A percentile compares a stretch with the other conserved stretches of the same genome.
phyloP scores from a whole-genome alignment of 129 eudicot genomes.

The Rutidosis leptorrhynchoides region DNA sequence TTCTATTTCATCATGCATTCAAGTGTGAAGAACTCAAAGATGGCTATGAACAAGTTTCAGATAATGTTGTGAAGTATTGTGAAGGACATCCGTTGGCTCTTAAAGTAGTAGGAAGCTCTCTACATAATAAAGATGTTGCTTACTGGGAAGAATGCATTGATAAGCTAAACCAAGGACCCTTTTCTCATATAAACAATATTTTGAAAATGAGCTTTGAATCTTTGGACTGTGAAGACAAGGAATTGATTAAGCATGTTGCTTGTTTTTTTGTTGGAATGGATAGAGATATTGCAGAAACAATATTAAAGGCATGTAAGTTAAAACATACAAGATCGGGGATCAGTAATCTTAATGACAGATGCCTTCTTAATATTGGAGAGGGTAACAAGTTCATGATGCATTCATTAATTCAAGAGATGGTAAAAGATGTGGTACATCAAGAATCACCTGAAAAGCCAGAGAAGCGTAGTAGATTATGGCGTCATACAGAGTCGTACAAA shows the following conservation, averaged over 20 bases:
- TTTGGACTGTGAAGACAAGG: conserved; percentile 26
- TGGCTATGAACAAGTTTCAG: too few relatives aligned
- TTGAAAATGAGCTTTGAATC: conserved; percentile 26
- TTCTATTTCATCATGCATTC: conserved; percentile 41
- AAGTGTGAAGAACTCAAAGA: too few relatives aligned
- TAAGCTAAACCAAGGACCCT: conserved; percentile 16
- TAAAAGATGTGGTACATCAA: conserved; percentile 26
- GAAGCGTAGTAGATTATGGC: conserved; percentile 33
- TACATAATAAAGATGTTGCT: conserved; percentile 10
- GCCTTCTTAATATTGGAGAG: conserved; percentile 20
- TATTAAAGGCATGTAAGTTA: conserved; percentile 23
- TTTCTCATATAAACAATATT: not conserved
- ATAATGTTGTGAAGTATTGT: too few relatives aligned
- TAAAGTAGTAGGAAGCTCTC: conserved; percentile 25
- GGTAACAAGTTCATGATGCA: conserved; percentile 30
- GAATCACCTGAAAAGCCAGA: conserved; percentile 31
- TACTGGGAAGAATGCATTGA: conserved; percentile 24
- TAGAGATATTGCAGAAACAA: not conserved
- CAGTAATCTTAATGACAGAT: conserved; percentile 29
- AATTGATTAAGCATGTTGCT: conserved; percentile 33
- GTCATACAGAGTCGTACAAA: conserved; percentile 28
- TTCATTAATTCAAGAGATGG: conserved; percentile 32
- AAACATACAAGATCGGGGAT: conserved; percentile 25
- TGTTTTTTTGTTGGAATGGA: conserved; percentile 34
- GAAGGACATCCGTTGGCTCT: too few relatives aligned